Evolutionary conservation across 2,329 filamentous ascomycete genomes (phyloP), one percentile per base, ranked within the genome.

Genomic region (Penicillium occitanis): DNA sequence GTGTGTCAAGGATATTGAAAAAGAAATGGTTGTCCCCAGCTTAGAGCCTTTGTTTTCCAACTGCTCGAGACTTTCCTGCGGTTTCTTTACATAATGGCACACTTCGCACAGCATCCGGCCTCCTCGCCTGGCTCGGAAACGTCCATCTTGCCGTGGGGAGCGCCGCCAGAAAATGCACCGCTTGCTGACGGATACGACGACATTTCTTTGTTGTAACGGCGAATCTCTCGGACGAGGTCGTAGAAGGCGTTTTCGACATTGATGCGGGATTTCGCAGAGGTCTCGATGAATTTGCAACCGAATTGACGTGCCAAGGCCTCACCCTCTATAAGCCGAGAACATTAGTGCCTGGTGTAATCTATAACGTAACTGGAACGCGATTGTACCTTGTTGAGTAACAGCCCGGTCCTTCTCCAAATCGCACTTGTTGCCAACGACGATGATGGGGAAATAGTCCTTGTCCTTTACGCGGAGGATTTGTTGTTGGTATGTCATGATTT

Each of bases 361-460:
- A 61, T 13, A 13, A 25, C 44, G 44, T 37, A 19, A 28, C 11
- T 11, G n/a, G 17, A n/a, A 19, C 3, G 5, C 37, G 30, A 28
- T 30, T 88, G 70, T 86, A 97, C 94, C 94, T 88, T 96, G 90
- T 83, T 90, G 90, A 70, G 92, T 91, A 67, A 99, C 95, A 75
- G 94, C 91, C 76, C 95, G 88, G 82, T 99, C 94, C 73, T 85
- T 85, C 76, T 97, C 94, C 79, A 99, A 83, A 92, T 99, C 95
- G 83, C 94, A 97, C 86, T 99, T 99, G 88, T 99, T 99, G 73
- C 93, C 95, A 50, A 98, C 95, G 55, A 99, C 91, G 66, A 98
- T 97, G 85, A 99, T 98, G 73, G 95, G 95, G 85, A 99, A 99
- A 80, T 97, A 97, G 82, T 99, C 95, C 88, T 97, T 98, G 84